Evolutionary conservation across 2,329 filamentous ascomycete species (phyloP), one percentile per base, ranked within the genome.

Genomic region (Ophiostoma ips): DNA sequence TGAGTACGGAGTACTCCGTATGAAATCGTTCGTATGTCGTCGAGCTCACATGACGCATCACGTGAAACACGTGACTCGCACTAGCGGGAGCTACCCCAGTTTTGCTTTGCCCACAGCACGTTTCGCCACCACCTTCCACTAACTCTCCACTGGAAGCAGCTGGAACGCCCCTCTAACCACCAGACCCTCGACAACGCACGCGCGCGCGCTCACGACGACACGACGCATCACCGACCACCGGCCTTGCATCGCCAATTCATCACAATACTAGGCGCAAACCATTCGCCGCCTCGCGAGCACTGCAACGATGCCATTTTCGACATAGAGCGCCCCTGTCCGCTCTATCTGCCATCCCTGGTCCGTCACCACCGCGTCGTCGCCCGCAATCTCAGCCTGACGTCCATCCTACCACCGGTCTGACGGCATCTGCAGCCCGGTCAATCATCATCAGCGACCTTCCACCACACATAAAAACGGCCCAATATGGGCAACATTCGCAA

Each of bases 401-500:
- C 24, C 24, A 28, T 28, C 24, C 24, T 4, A 28, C 24, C 8
- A 8, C 24, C 24, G 24, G 24, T 28, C 24, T 28, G 24, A 28
- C 24, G 24, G 24, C 24, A 28, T 28, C 24, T 5, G 8, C 24
- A 28, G 24, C 24, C 24, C 8, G 24, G 24, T 28, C 24, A 8
- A 28, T 8, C 24, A 28, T 28, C 24, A 28, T n/a, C n/a, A n/a
- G n/a, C n/a, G n/a, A n/a, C 24, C 24, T 28, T 28, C 24, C 15
- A 9, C 5, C 21, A 8, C 40, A 34, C 18, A 19, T 45, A 33
- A 13, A 40, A 3, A 9, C n/a, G n/a, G 19, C 33, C 31, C 13
- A 19, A 8, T 46, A 95, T 95, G 90, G 89, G 88, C 59, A 84
- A 95, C 61, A 95, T 95, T 64, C 84, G 89, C 64, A 95, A 95